Evolutionary conservation across 2,329 filamentous ascomycete genomes (phyloP), one percentile per base, ranked within the genome.

Genomic region (Aspergillus novoparasiticus): DNA sequence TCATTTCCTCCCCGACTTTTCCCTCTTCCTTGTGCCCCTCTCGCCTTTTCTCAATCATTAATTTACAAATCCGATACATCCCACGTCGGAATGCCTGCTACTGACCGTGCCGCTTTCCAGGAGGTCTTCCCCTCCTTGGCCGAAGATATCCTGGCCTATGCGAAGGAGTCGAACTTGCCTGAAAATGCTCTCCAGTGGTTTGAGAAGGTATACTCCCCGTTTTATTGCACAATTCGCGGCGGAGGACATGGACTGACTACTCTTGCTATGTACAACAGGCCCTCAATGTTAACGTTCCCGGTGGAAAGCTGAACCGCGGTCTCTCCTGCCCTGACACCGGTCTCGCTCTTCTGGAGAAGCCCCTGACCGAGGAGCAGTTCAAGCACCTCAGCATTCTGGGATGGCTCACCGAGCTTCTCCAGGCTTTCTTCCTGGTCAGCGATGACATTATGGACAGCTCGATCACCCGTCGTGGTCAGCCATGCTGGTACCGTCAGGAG

Each of bases 361-460:
- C 90, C 60, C 88, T 98, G 68, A 87, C 83, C 68, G 86, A 92
- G 66, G 87, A 94, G 63, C 90, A 98, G 81, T 96, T 94, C 85
- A 95, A 96, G 84, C 85, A 92, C 71, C 85, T 94, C 55, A 92
- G 93, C 51, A 90, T 92, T 21, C 87, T 99, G 21, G 95, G 95
- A 75, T 99, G 95, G 95, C 89, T 97, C 86, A 96, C 96, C 67
- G 95, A 99, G 86, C 88, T 99, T 57, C 90, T 99, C 39, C 95
- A 99, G 83, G 94, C 95, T 69, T 98, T 97, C 86, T 98, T 99
- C 88, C 89, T 99, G 63, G 95, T 99, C 69, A 93, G 92, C 51
- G 95, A 99, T 82, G 95, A 99, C 80, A 97, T 99, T 75, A 99
- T 99, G 95, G 95, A 99, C 83, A 82, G 86, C 73, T 96, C 91